Evolutionary conservation across 1,284 basidiomycete species (phyloP).

Genomic region (Melampsora larici-populina): DNA sequence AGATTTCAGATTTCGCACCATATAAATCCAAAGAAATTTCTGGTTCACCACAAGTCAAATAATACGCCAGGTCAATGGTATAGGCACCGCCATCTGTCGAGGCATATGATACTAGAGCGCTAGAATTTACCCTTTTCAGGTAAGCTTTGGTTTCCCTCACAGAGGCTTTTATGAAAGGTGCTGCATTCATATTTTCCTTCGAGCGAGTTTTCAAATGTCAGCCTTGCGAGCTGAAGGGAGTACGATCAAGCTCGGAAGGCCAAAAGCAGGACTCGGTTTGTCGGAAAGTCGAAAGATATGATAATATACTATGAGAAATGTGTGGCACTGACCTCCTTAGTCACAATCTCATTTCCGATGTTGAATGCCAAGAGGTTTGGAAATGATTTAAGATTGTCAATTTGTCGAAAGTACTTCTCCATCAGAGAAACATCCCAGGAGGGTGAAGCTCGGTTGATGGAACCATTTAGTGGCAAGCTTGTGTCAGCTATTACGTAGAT

Average conservation of each 20-base stretch:
- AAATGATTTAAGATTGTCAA: conserved; percentile 63
- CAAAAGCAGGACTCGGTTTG: background rate
- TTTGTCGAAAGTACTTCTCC: conserved; percentile 72
- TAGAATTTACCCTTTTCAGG: conserved; percentile 63
- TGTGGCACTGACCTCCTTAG: conserved; percentile 47
- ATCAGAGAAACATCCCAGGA: conserved; percentile 80
- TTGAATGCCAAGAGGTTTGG: conserved; percentile 61
- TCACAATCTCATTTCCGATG: conserved; percentile 84
- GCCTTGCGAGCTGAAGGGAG: background rate
- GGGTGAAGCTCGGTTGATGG: conserved; percentile 71
- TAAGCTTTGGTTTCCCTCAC: conserved; percentile 72
- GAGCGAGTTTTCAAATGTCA: background rate
- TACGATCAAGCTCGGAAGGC: background rate
- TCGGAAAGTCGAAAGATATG: background rate
- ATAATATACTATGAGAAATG: background rate
- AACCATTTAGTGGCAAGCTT: conserved; percentile 76
- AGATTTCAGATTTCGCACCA: conserved; percentile 12
- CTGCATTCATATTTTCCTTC: conserved; percentile 55
- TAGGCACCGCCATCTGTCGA: conserved; percentile 70
- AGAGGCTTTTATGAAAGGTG: conserved; percentile 82
- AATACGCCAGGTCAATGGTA: conserved; percentile 21
- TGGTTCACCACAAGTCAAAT: conserved; percentile 32
- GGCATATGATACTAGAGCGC: conserved; percentile 75
- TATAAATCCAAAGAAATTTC: conserved; percentile 28
- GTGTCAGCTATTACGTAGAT: conserved; percentile 92